Base-by-base conservation (phyloP, 108 stramenopile species). In the Seminavis robusta region DNA sequence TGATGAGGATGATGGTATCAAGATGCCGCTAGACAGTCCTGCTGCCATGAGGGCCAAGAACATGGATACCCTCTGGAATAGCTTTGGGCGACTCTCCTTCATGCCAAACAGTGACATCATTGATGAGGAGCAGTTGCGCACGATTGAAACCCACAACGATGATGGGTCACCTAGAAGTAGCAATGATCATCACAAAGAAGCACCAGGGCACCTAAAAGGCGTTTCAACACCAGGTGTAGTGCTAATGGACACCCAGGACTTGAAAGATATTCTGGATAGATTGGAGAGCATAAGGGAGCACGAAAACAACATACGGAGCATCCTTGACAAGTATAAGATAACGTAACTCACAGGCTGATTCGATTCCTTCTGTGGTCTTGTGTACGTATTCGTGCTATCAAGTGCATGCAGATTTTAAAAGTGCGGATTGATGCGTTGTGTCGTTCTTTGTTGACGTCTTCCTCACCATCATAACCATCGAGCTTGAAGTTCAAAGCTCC, bases 181-280 rank as follows among this genome's bases (percentile, higher is more conserved):
- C n/a, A n/a, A n/a, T n/a, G n/a, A n/a, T n/a, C n/a, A n/a, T n/a
- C n/a, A n/a, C n/a, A n/a, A n/a, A n/a, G n/a, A n/a, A n/a, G n/a
- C n/a, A n/a, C n/a, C n/a, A n/a, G n/a, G n/a, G n/a, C n/a, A n/a
- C n/a, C n/a, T n/a, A n/a, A n/a, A n/a, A n/a, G n/a, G n/a, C n/a
- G n/a, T n/a, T n/a, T n/a, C n/a, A n/a, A n/a, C n/a, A n/a, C n/a
- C 50, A 4, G 23, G 17, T 0, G 31, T 28, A 8, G 43, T 67
- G n/a, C 17, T 59, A 0, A 59, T 69, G 59, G 47, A 56, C 32
- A 60, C 39, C 15, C 39, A 60, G 49, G 67, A 69, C 31, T 39
- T 60, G 37, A 39, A 55, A 41, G 40, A 47, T 23, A 42, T 69
- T 26, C 34, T 59, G 5, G 52, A 50, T 5, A 56, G 57, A 7